These are phyloP conservation scores for Penicillium silybi DNA, from an alignment of 495 filamentous ascomycete species.

Conservation along the genomic window DNA sequence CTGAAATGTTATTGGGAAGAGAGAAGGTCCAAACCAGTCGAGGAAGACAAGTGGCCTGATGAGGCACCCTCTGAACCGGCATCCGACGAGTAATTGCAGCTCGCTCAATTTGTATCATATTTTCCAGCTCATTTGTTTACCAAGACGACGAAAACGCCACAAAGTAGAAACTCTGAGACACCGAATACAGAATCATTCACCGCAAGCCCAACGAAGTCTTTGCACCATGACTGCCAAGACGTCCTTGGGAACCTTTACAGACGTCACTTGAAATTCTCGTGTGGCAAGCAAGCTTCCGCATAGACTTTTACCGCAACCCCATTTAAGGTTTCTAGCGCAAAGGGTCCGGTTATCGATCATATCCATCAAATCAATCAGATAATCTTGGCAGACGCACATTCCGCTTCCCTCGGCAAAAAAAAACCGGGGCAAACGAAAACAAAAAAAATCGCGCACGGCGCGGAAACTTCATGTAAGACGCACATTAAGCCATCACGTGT, in stretches of 20 bases:
- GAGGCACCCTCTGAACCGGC: neutral
- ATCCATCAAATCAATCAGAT: conserved; percentile 15
- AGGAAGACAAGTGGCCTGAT: neutral
- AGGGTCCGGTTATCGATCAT: conserved; percentile 1
- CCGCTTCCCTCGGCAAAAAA: neutral
- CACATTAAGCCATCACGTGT: neutral
- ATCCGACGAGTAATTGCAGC: neutral
- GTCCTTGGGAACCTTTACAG: too few relatives aligned
- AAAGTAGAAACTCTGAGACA: neutral
- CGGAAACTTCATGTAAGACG: neutral
- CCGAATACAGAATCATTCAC: neutral
- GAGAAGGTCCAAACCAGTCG: neutral
- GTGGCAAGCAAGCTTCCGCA: neutral
- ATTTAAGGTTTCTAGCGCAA: neutral
- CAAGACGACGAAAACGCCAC: neutral
- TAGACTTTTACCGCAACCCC: neutral
- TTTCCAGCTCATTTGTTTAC: neutral
- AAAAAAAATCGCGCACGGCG: neutral
- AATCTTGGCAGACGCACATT: neutral
- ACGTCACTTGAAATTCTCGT: too few relatives aligned
- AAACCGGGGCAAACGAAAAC: neutral
- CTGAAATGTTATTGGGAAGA: conserved; percentile 14
- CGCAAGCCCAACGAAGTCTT: neutral
- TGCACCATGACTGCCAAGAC: neutral
- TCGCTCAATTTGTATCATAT: neutral